A percentile compares a stretch with the other conserved stretches of the same genome.
phyloP scores from a whole-genome alignment of 441 rosid species.

The Bruguiera hainesii region DNA sequence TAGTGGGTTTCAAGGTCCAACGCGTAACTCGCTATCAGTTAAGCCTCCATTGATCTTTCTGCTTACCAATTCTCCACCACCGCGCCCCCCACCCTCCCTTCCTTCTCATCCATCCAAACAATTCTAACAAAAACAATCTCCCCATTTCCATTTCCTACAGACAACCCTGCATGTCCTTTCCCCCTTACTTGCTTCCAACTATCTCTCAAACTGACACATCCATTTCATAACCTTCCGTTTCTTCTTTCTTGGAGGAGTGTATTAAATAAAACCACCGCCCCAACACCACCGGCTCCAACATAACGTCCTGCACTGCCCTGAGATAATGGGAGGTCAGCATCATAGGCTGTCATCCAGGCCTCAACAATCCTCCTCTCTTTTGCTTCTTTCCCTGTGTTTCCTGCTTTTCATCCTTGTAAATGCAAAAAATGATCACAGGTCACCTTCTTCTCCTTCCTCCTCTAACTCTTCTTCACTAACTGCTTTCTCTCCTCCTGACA shows the following conservation, averaged over 20 bases:
- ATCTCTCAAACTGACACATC: background rate
- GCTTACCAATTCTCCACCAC: slow-evolving; percentile 20
- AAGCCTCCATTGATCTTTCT: background rate
- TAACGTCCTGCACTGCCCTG: slow-evolving; percentile 5
- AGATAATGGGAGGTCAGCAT: slow-evolving; percentile 29
- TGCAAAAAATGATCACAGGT: slow-evolving; percentile 3
- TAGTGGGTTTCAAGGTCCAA: slow-evolving; percentile 18
- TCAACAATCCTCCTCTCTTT: slow-evolving; percentile 22
- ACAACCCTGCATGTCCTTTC: slow-evolving; percentile 37
- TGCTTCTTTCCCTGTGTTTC: slow-evolving; percentile 21
- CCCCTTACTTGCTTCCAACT: slow-evolving; percentile 38
- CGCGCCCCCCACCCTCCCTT: background rate
- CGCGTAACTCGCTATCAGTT: slow-evolving; percentile 28
- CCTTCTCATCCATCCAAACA: background rate
- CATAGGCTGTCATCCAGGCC: slow-evolving; percentile 14
- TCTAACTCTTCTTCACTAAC: background rate
- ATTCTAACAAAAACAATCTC: slow-evolving; percentile 6
- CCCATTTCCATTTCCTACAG: background rate
- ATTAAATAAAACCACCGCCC: background rate
- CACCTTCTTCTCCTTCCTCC: slow-evolving; percentile 13
- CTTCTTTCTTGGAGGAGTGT: background rate
- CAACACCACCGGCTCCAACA: background rate
- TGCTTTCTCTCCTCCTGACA: slow-evolving; percentile 42
- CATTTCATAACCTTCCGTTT: too few species aligned
- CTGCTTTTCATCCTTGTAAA: slow-evolving; percentile 14